Conservation (phyloP, 345 rosid species). For the Trapa incisa region DNA sequence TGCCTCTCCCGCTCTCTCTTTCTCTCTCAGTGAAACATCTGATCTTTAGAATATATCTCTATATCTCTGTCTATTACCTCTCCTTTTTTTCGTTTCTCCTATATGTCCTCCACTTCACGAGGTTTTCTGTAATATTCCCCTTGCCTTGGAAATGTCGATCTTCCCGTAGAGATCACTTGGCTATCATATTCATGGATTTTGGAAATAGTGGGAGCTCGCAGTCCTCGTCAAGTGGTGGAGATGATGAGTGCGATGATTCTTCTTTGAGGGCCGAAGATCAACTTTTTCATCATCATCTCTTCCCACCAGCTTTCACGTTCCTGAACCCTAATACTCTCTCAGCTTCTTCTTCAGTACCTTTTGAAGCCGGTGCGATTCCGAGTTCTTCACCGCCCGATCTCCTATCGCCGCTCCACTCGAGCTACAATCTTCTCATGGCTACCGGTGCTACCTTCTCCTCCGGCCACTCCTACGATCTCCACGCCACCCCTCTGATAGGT, state of each 20-base stretch:
- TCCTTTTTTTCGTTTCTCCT: not conserved
- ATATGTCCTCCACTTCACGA: not conserved
- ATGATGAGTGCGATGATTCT: slow-evolving; percentile 55
- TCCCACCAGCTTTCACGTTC: slow-evolving; percentile 19
- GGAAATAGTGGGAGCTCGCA: slow-evolving; percentile 66
- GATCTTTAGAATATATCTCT: not conserved
- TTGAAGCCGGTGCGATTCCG: too few species aligned
- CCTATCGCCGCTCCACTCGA: too few species aligned
- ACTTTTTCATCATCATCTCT: slow-evolving; percentile 1
- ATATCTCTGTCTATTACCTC: too few species aligned
- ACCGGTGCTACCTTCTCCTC: too few species aligned
- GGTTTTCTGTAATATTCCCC: not conserved
- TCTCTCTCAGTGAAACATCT: not conserved
- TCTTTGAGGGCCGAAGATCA: slow-evolving; percentile 27
- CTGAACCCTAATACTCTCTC: not conserved
- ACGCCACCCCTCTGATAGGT: too few species aligned
- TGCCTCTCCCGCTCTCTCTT: too few species aligned
- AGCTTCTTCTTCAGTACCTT: not conserved
- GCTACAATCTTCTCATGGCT: too few species aligned
- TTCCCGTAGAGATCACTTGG: not conserved
- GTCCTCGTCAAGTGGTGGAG: slow-evolving; percentile 27
- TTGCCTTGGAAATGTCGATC: not conserved
- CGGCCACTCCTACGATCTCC: too few species aligned
- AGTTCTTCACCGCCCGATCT: too few species aligned
- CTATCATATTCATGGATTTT: slow-evolving; percentile 46